Evolutionary conservation across 352 stramenopile species (phyloP).

Genomic region (Phytophthora citrophthora): DNA sequence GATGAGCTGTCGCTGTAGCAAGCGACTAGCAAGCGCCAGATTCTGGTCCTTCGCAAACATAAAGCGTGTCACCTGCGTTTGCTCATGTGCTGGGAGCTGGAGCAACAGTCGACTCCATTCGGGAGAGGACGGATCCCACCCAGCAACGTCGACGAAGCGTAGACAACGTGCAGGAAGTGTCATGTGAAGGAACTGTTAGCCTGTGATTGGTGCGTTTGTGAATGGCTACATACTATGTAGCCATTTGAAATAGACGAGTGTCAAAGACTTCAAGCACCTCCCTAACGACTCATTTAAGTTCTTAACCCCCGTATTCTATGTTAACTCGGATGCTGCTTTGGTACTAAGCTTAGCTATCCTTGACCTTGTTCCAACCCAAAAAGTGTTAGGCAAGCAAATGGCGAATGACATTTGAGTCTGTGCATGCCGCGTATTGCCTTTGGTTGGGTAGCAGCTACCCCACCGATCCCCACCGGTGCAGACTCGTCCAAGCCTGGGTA

Average conservation of each 20-base stretch:
- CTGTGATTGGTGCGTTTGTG: slow-evolving; percentile 1
- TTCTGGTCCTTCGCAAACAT: slow-evolving; percentile 74
- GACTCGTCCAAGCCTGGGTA: slow-evolving; percentile 45
- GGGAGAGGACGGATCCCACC: slow-evolving; percentile 42
- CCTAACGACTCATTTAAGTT: too few species aligned
- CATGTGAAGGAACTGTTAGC: neutral
- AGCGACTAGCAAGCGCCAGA: slow-evolving; percentile 66
- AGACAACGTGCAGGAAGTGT: neutral
- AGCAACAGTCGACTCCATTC: slow-evolving; percentile 46
- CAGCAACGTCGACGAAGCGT: slow-evolving; percentile 51
- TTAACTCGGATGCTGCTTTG: too few species aligned
- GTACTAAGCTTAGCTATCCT: too few species aligned
- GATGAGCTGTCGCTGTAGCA: slow-evolving; percentile 66
- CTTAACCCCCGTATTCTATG: too few species aligned
- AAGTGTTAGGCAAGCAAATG: slow-evolving; percentile 55
- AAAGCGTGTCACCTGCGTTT: slow-evolving; percentile 59
- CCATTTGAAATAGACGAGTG: too few species aligned
- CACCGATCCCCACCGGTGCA: slow-evolving; percentile 8
- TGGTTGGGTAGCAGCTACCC: slow-evolving; percentile 80
- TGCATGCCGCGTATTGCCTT: slow-evolving; percentile 69
- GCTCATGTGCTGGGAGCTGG: slow-evolving; percentile 45
- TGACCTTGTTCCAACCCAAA: too few species aligned
- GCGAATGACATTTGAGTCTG: slow-evolving; percentile 70
- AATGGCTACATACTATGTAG: slow-evolving; percentile 2
- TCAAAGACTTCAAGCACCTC: too few species aligned